Conservation (phyloP, 2,329 filamentous ascomycete genomes). For the Cercospora zeae-maydis region DNA sequence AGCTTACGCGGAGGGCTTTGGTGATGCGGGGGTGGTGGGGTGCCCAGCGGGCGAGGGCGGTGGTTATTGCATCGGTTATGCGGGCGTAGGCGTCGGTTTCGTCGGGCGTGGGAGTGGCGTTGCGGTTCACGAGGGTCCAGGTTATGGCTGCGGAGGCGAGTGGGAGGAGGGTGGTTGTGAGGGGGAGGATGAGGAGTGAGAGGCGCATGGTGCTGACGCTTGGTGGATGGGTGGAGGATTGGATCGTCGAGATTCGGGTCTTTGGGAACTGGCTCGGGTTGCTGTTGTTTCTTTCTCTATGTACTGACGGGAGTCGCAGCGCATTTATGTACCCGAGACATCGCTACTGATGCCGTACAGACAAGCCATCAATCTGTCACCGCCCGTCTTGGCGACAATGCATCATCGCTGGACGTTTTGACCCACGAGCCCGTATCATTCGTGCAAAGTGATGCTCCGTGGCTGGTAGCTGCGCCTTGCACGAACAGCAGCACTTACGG, state of each 20-base stretch:
- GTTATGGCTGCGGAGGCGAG: slow-evolving; percentile 35
- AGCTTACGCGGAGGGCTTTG: slow-evolving; percentile 18
- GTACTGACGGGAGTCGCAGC: background rate
- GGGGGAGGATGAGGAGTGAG: background rate
- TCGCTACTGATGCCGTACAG: background rate
- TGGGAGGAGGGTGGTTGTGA: background rate
- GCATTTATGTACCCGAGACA: background rate
- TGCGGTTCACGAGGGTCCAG: slow-evolving; percentile 45
- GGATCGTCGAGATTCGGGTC: background rate
- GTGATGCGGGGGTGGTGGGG: slow-evolving; percentile 8
- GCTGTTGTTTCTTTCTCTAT: background rate
- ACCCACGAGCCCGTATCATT: background rate
- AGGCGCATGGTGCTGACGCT: background rate
- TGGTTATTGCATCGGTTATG: slow-evolving; percentile 17
- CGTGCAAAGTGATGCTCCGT: background rate
- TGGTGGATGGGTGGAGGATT: background rate
- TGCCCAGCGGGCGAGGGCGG: slow-evolving; percentile 13
- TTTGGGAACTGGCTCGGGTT: background rate
- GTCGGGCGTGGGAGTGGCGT: slow-evolving; percentile 29
- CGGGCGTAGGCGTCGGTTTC: slow-evolving; percentile 16
- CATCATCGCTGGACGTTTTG: background rate
- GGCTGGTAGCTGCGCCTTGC: background rate
- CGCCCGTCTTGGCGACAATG: background rate
- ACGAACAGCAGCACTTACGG: background rate
- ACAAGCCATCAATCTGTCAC: background rate